Evolutionary conservation across 169 alveolate species (phyloP).

Genomic region (Eimeria falciformis): DNA sequence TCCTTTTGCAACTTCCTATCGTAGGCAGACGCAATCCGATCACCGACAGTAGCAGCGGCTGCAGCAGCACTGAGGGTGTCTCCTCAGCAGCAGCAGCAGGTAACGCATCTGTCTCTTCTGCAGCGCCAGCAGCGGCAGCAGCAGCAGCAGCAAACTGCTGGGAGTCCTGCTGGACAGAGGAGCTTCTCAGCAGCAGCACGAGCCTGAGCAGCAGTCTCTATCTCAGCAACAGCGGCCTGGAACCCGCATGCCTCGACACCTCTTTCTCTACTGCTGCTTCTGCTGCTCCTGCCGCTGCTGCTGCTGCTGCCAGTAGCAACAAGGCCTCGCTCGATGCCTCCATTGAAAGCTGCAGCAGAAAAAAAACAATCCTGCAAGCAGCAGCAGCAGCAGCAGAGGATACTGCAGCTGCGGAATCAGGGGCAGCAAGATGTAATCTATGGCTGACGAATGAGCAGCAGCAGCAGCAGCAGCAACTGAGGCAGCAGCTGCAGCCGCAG

Average conservation of each 20-base stretch:
- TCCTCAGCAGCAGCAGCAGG: slow-evolving; percentile 29
- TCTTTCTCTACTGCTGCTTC: slow-evolving; percentile 53
- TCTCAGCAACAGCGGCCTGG: slow-evolving; percentile 31
- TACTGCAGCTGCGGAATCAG: background rate
- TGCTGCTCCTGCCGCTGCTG: slow-evolving; percentile 32
- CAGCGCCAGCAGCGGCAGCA: slow-evolving; percentile 23
- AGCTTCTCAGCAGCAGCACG: background rate
- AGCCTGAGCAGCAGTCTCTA: slow-evolving; percentile 20
- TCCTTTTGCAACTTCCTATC: background rate
- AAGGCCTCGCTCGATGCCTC: slow-evolving; percentile 11
- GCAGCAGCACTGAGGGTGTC: slow-evolving; percentile 17
- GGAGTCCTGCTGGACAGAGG: slow-evolving; percentile 48
- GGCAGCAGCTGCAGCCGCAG: slow-evolving; percentile 3
- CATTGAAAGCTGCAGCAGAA: slow-evolving; percentile 3
- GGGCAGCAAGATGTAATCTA: background rate
- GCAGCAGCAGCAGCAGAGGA: slow-evolving; percentile 17
- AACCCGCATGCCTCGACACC: slow-evolving; percentile 17
- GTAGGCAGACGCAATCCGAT: slow-evolving; percentile 2
- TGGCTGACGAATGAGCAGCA: slow-evolving; percentile 37
- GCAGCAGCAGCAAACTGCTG: background rate
- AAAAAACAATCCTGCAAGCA: background rate
- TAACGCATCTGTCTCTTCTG: background rate
- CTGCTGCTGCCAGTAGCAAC: slow-evolving; percentile 24
- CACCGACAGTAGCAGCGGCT: slow-evolving; percentile 23
- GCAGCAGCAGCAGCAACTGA: slow-evolving; percentile 43